Evolutionary conservation across 176 grass and related monocot genomes (phyloP), one percentile per base, ranked within the genome.

Genomic region (Panicum miliaceum): DNA sequence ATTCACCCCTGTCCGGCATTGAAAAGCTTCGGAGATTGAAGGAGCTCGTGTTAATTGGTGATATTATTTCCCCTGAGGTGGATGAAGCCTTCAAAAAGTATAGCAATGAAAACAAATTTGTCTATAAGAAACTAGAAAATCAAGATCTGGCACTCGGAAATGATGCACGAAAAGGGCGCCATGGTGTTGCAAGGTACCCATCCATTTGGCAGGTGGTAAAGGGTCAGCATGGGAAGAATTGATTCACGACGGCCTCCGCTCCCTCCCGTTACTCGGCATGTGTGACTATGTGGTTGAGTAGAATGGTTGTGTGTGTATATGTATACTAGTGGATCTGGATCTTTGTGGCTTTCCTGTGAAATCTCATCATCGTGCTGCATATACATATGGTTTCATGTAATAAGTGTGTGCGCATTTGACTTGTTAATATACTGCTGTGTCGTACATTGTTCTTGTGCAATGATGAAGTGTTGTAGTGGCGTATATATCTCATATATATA

Each of bases 31-130:
- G 19, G 0, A 22, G 19, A 16, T 47, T 81, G 69, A 75, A 81
- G 78, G 60, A 75, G 19, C 23, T 86, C 12, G 47, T 81, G 68
- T 58, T 81, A 25, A 81, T 36, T 0, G 84, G 77, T 46, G 4
- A 35, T 2, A 0, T 0, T 74, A 8, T 75, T 25, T 12, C 37
- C 1, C 0, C 13, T 2, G 36, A 81, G 26, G 27, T 86, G 85
- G 3, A 16, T 22, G 3, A 41, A 61, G 43, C 52, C 22, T 32
- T 72, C 63, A 1, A 22, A 4, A 51, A 63, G 0, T n/a, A 26
- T 40, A 4, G 29, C 29, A 32, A 32, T 32, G 29, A 52, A 7
- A 62, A 72, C 6, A 62, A 6, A 35, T 22, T 2, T n/a, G 16
- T 5, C 0, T 4, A 70, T 20, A 85, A n/a, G 22, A 22, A 32